A percentile compares a stretch with the other conserved stretches of the same genome.
phyloP scores from a whole-genome alignment of 805 yeast genomes.

The Saccharomycopsis schoenii region DNA sequence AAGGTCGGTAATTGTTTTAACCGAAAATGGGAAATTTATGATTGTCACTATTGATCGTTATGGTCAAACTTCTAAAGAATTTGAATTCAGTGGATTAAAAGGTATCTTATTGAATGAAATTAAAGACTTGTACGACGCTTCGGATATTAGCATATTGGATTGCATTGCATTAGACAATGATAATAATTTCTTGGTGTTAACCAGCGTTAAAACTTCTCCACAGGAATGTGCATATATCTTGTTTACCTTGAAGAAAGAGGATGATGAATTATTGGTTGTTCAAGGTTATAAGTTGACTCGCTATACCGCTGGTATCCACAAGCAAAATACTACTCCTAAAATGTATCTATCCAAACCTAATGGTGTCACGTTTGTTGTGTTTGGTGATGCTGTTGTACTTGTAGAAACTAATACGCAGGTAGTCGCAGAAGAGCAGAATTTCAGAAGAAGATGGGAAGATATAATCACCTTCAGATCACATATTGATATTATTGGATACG shows the following conservation, averaged over 20 bases:
- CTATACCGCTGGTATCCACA: slow-evolving; percentile 24
- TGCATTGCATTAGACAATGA: slow-evolving; percentile 1
- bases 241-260: slow-evolving; percentile 42
- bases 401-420: slow-evolving; percentile 35
- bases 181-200: slow-evolving; percentile 37
- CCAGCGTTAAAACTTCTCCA: slow-evolving; percentile 31
- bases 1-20: slow-evolving; percentile 32
- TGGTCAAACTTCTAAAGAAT: slow-evolving; percentile 31
- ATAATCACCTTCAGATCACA: slow-evolving; percentile 45
- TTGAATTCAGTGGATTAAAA: slow-evolving; percentile 28
- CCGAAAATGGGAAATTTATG: slow-evolving; percentile 36
- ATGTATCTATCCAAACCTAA: slow-evolving; percentile 50
- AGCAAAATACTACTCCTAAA: slow-evolving; percentile 31
- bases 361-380: slow-evolving; percentile 48
- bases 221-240: slow-evolving; percentile 35
- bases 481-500: slow-evolving; percentile 48
- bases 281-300: slow-evolving; percentile 61
- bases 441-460: slow-evolving; percentile 70
- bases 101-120: slow-evolving; percentile 32
- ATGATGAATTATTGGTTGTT: slow-evolving; percentile 41
- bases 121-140: slow-evolving; percentile 40
- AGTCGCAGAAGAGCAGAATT: slow-evolving; percentile 27
- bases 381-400: slow-evolving; percentile 52
- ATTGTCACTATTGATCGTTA: slow-evolving; percentile 40
- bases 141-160: slow-evolving; percentile 19